A percentile compares a stretch with the other conserved stretches of the same genome.
These are phyloP conservation scores for Bertia moriformis DNA, from an alignment of 2,329 filamentous ascomycete genomes.

Conservation along the genomic window DNA sequence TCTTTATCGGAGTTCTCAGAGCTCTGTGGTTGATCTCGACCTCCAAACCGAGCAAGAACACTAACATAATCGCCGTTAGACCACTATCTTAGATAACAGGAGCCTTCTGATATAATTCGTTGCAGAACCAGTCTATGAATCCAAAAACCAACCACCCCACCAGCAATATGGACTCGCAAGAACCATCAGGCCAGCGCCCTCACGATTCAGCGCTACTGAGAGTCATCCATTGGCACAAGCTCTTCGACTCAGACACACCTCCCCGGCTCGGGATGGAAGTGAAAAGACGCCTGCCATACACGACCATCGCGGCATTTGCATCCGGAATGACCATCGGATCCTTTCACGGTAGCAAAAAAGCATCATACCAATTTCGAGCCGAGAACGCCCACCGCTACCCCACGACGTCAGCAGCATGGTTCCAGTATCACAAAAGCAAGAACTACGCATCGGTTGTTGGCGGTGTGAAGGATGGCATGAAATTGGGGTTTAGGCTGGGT, in stretches of 20 bases:
- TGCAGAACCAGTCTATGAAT: too few relatives aligned
- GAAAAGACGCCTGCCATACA: background rate
- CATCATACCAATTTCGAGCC: constrained; percentile 45
- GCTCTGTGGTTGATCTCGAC: too few relatives aligned
- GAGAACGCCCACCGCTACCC: constrained; percentile 57
- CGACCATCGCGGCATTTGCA: background rate
- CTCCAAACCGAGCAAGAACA: too few relatives aligned
- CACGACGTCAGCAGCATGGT: constrained; percentile 45
- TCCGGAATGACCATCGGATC: background rate
- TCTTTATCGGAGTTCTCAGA: too few relatives aligned
- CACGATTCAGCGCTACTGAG: background rate
- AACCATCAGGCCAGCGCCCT: too few relatives aligned
- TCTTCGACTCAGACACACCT: background rate
- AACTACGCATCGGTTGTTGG: constrained; percentile 46
- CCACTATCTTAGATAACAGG: too few relatives aligned
- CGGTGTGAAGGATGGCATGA: constrained; percentile 38
- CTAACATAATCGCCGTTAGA: too few relatives aligned
- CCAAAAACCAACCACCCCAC: too few relatives aligned
- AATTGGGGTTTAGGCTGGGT: constrained; percentile 33
- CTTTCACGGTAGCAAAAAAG: constrained; percentile 24
- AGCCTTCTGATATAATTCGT: too few relatives aligned
- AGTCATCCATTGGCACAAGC: background rate
- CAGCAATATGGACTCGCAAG: too few relatives aligned
- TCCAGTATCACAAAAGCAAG: constrained; percentile 55
- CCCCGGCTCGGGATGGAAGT: background rate